These are phyloP conservation scores for Claviceps sp. DNA, from an alignment of 2,329 filamentous ascomycete genomes.

Conservation along the genomic window DNA sequence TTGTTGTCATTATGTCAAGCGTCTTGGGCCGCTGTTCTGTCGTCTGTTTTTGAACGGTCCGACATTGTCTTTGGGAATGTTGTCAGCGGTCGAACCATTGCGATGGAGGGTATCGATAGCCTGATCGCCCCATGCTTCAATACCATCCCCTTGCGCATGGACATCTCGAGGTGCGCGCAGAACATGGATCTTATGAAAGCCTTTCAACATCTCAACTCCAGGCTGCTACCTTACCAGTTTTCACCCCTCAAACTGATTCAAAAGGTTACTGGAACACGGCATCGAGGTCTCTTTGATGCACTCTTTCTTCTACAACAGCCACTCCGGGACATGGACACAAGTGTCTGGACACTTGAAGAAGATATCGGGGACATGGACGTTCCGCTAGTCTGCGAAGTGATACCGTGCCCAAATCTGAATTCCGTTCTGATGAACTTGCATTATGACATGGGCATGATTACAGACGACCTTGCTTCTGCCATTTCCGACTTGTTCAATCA, in stretches of 20 bases:
- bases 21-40: conserved; percentile 55
- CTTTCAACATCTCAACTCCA: conserved; percentile 48
- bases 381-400: conserved; percentile 64
- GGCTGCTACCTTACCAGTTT: conserved; percentile 56
- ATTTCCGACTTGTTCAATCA: conserved; percentile 19
- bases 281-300: conserved; percentile 59
- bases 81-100: conserved; percentile 59
- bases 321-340: conserved; percentile 37
- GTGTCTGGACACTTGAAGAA: conserved; percentile 41
- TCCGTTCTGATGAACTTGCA: conserved; percentile 48
- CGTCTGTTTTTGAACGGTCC: conserved; percentile 34
- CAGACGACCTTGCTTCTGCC: conserved; percentile 13
- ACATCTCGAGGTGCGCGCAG: conserved; percentile 31
- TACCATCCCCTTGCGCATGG: conserved; percentile 58
- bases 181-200: conserved; percentile 44
- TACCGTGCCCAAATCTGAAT: conserved; percentile 40
- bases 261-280: conserved; percentile 24
- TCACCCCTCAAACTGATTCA: conserved; percentile 64
- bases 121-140: conserved; percentile 90
- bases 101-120: conserved; percentile 50
- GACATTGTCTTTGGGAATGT: conserved; percentile 86
- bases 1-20: conserved; percentile 58
- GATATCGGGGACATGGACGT: conserved; percentile 57
- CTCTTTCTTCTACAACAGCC: conserved; percentile 66
- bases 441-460: conserved; percentile 34